A percentile compares a stretch with the other conserved stretches of the same genome.
Conservation (phyloP, 768 basidiomycete genomes). For the Xerocomus potaroensis region DNA sequence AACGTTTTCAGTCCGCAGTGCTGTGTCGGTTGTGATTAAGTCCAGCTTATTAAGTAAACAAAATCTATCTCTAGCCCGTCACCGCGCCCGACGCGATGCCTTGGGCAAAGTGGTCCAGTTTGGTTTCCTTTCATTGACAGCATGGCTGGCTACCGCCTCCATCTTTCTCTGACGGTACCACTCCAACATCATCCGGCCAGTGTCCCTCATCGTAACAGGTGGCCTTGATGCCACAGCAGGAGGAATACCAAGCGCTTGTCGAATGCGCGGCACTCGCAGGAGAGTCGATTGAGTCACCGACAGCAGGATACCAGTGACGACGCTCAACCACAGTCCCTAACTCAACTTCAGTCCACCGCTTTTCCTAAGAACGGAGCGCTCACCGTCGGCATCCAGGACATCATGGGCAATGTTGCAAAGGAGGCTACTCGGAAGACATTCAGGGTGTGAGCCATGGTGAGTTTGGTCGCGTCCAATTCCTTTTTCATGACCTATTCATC, state of each 20-base stretch:
- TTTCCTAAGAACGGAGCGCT: constrained; percentile 23
- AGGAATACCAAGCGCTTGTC: constrained; percentile 36
- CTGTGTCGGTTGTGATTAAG: background rate
- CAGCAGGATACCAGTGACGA: constrained; percentile 46
- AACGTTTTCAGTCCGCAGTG: background rate
- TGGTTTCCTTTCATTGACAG: constrained; percentile 13
- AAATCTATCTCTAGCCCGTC: background rate
- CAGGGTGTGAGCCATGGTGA: constrained; percentile 61
- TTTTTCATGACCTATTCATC: constrained; percentile 40
- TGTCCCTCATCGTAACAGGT: constrained; percentile 29
- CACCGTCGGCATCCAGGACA: constrained; percentile 63
- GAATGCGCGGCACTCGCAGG: constrained; percentile 40
- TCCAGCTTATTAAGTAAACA: constrained; percentile 8
- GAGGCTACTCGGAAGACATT: constrained; percentile 62
- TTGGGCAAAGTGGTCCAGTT: constrained; percentile 25
- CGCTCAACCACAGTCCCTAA: constrained; percentile 57
- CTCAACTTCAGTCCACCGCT: constrained; percentile 1
- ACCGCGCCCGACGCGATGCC: constrained; percentile 11
- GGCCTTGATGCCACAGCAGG: constrained; percentile 5
- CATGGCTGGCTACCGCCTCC: constrained; percentile 3
- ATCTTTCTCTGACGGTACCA: constrained; percentile 11
- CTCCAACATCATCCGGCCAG: constrained; percentile 15
- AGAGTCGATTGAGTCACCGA: constrained; percentile 45
- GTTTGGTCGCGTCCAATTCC: constrained; percentile 50
- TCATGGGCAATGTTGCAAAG: constrained; percentile 46